phyloP scores from a whole-genome alignment of 1,139 yeast genomes.

The Pichia norvegensis region DNA sequence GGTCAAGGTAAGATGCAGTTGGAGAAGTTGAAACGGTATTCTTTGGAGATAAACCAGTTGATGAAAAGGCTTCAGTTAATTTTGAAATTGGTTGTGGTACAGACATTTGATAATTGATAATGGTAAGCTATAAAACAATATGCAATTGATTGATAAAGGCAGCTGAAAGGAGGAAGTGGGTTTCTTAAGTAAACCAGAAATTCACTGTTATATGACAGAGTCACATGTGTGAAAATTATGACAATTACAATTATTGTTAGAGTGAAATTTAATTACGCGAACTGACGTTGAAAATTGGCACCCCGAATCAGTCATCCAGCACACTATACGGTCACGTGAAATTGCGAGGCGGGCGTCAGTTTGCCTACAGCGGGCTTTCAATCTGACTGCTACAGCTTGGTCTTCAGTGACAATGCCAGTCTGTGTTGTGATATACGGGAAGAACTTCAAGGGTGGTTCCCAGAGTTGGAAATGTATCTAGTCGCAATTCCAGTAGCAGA shows the following conservation, averaged over 20 bases:
- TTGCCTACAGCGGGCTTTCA: too few relatives aligned
- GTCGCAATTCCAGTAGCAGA: too few relatives aligned
- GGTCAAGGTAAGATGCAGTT: slow-evolving; percentile 44
- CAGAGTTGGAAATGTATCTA: too few relatives aligned
- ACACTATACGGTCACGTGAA: slow-evolving; percentile 4
- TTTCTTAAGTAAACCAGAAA: not conserved
- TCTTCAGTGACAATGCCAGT: not conserved
- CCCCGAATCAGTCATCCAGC: slow-evolving; percentile 2
- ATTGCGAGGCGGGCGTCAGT: not conserved
- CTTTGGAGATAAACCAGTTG: slow-evolving; percentile 33
- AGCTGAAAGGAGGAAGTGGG: not conserved
- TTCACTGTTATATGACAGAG: not conserved
- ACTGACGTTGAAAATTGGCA: too few relatives aligned
- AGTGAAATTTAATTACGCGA: not conserved
- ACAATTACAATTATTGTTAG: not conserved
- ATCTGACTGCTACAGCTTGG: too few relatives aligned
- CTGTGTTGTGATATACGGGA: not conserved
- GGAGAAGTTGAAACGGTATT: slow-evolving; percentile 78
- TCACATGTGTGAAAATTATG: not conserved
- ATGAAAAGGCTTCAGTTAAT: slow-evolving; percentile 47
- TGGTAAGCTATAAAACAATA: not conserved
- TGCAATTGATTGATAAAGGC: not conserved
- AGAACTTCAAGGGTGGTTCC: too few relatives aligned
- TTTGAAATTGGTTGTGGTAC: slow-evolving; percentile 61
- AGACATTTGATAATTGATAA: slow-evolving; percentile 36